These are phyloP conservation scores for Xylaria acuta DNA, from an alignment of 495 filamentous ascomycete genomes.

Conservation along the genomic window DNA sequence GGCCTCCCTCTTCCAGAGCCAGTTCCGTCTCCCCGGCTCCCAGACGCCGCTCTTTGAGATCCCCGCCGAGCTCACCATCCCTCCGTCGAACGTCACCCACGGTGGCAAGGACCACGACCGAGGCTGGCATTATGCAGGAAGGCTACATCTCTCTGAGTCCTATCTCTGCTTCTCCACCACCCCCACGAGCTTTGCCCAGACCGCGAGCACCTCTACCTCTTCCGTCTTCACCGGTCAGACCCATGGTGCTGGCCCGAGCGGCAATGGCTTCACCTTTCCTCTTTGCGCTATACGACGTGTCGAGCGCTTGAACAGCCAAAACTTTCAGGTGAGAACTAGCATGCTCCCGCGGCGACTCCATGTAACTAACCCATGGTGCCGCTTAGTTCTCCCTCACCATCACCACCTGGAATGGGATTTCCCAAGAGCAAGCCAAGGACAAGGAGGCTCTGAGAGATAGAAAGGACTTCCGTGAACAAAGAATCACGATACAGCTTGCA, in stretches of 20 bases:
- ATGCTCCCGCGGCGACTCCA: background rate
- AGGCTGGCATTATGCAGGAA: conserved; percentile 89
- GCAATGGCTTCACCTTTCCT: conserved; percentile 96
- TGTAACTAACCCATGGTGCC: conserved; percentile 14
- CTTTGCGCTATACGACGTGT: conserved; percentile 89
- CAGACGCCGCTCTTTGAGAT: conserved; percentile 95
- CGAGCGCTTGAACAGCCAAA: conserved; percentile 88
- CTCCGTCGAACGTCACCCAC: conserved; percentile 64
- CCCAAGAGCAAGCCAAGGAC: conserved; percentile 54
- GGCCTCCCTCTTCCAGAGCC: conserved; percentile 88
- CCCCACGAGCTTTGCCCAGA: conserved; percentile 81
- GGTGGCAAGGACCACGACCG: conserved; percentile 67
- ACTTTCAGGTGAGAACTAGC: conserved; percentile 61
- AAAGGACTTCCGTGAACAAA: conserved; percentile 68
- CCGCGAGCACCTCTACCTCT: conserved; percentile 75
- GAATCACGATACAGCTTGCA: conserved; percentile 86
- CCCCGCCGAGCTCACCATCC: conserved; percentile 89
- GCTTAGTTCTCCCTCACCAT: conserved; percentile 84
- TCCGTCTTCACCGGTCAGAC: conserved; percentile 86
- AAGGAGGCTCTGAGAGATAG: conserved; percentile 54
- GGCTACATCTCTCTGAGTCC: conserved; percentile 89
- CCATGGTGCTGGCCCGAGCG: conserved; percentile 88
- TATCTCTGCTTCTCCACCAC: conserved; percentile 97
- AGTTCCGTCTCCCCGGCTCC: conserved; percentile 91
- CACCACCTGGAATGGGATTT: conserved; percentile 91